Evolutionary conservation across 2,329 filamentous ascomycete genomes (phyloP).

Genomic region (Phymatotrichopsis omnivora): DNA sequence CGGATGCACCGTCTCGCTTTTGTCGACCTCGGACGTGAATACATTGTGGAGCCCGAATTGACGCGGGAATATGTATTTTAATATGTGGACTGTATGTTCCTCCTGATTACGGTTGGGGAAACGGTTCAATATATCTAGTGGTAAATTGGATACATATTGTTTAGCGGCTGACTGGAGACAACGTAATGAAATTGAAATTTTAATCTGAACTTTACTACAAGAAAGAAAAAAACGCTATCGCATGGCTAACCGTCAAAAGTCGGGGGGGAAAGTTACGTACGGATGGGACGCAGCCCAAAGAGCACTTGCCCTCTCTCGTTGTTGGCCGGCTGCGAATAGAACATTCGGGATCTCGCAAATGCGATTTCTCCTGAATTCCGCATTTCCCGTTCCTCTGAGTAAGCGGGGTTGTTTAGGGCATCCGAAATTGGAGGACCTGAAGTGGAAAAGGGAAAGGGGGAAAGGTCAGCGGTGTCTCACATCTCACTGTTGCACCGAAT

Average conservation of each 20-base stretch:
- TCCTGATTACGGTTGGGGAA: slow-evolving; percentile 40
- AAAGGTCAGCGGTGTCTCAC: too few relatives aligned
- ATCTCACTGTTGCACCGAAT: too few relatives aligned
- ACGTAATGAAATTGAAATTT: not conserved
- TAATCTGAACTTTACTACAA: not conserved
- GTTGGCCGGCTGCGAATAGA: slow-evolving; percentile 67
- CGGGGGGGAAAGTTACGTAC: slow-evolving; percentile 43
- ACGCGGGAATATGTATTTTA: slow-evolving; percentile 89
- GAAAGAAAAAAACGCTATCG: slow-evolving; percentile 5
- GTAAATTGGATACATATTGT: not conserved
- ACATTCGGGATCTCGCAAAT: slow-evolving; percentile 72
- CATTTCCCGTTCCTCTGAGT: slow-evolving; percentile 11
- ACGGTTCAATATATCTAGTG: slow-evolving; percentile 68
- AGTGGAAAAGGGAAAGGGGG: not conserved
- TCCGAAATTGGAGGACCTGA: slow-evolving; percentile 27
- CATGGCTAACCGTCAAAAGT: not conserved
- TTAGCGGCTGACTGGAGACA: not conserved
- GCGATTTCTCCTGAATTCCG: slow-evolving; percentile 45
- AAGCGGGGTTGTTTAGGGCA: slow-evolving; percentile 19
- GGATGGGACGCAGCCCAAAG: slow-evolving; percentile 70
- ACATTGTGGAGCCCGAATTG: slow-evolving; percentile 88
- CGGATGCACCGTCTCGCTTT: slow-evolving; percentile 55
- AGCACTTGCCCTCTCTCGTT: slow-evolving; percentile 57
- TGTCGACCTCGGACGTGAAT: slow-evolving; percentile 63
- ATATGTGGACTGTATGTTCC: slow-evolving; percentile 53